Conservation (phyloP, 169 alveolate species). For the Plasmodium vinckei region DNA sequence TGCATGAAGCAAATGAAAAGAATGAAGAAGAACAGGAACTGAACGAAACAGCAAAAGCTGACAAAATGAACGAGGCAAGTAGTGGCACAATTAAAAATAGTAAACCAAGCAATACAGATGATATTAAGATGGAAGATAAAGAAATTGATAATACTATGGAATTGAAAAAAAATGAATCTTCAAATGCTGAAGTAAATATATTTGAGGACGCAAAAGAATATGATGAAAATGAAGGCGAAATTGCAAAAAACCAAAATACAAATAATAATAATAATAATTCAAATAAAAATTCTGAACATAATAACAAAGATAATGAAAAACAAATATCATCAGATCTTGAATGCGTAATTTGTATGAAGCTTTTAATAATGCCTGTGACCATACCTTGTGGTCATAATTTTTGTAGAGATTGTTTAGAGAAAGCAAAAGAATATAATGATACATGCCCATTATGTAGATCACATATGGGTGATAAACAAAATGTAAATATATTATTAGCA, state of each 20-base stretch:
- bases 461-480: slow-evolving; percentile 62
- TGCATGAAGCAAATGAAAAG: neutral
- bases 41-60: neutral
- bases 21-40: neutral
- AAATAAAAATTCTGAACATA: neutral
- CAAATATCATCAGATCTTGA: slow-evolving; percentile 49
- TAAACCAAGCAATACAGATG: neutral
- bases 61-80: too few relatives aligned
- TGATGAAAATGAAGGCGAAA: neutral
- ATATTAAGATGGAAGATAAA: too few relatives aligned
- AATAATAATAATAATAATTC: too few relatives aligned
- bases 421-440: slow-evolving; percentile 77
- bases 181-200: too few relatives aligned
- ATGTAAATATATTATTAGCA: slow-evolving; percentile 71
- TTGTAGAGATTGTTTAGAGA: slow-evolving; percentile 83
- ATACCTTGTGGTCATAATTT: slow-evolving; percentile 88
- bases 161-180: too few relatives aligned
- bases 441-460: slow-evolving; percentile 80
- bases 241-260: neutral
- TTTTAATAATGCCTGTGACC: slow-evolving; percentile 83
- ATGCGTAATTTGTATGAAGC: slow-evolving; percentile 82
- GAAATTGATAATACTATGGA: too few relatives aligned
- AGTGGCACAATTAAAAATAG: neutral
- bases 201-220: neutral
- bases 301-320: slow-evolving; percentile 1